Conservation (phyloP, 2,329 filamentous ascomycete genomes). For the Tothia fuscella region DNA sequence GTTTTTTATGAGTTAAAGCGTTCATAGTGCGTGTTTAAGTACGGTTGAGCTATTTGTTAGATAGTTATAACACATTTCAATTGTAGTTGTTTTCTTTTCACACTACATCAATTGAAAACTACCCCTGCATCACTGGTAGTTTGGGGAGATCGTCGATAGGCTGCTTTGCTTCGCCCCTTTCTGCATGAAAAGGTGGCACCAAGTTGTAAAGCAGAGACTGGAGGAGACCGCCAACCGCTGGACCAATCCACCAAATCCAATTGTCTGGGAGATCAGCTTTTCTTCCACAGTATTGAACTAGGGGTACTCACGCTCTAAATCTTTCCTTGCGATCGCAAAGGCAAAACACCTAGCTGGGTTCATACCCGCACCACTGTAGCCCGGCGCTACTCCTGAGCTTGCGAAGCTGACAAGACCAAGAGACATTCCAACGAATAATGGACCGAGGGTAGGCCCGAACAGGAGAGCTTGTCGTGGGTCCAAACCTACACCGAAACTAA, state of each 20-base stretch:
- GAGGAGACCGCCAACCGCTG: background rate
- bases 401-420: background rate
- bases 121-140: too few species aligned
- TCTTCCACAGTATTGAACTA: too few species aligned
- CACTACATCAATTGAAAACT: too few species aligned
- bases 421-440: background rate
- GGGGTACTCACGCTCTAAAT: too few species aligned
- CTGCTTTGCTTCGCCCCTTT: too few species aligned
- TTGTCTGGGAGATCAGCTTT: background rate
- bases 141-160: too few species aligned
- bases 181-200: background rate
- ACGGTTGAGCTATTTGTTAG: too few species aligned
- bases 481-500: conserved; percentile 1
- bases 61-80: too few species aligned
- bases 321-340: background rate
- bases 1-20: too few species aligned
- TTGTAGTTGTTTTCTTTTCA: too few species aligned
- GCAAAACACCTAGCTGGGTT: conserved; percentile 3
- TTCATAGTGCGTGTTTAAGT: too few species aligned
- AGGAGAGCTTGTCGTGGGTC: background rate
- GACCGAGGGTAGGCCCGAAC: background rate
- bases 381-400: background rate
- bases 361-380: background rate
- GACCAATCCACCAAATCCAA: background rate
- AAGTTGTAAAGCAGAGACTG: background rate